Percentiles rank a stretch among this genome's conserved stretches.
Conservation (phyloP, 257 asterid genomes). For the Rauvolfia tetraphylla region DNA sequence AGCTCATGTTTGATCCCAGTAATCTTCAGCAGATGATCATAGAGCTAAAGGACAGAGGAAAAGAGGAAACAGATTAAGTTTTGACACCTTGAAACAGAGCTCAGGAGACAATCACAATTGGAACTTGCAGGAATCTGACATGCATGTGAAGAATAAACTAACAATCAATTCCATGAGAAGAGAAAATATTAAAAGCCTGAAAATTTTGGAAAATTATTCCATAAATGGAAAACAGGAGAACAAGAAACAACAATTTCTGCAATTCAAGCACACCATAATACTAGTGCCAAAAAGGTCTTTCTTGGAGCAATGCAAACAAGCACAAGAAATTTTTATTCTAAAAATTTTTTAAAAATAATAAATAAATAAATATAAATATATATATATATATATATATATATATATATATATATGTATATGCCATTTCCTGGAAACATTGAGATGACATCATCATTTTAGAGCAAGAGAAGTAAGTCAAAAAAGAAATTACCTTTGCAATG, state of each 20-base stretch:
- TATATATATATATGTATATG: too few relatives aligned
- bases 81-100: neutral
- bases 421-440: neutral
- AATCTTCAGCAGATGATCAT: constrained; percentile 74
- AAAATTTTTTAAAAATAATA: too few relatives aligned
- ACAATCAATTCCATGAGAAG: neutral
- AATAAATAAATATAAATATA: too few relatives aligned
- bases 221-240: neutral
- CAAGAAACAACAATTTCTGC: neutral
- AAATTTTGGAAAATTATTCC: neutral
- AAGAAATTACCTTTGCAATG: neutral
- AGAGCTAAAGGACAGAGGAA: constrained; percentile 48
- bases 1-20: constrained; percentile 84
- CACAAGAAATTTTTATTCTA: too few relatives aligned
- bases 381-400: too few relatives aligned
- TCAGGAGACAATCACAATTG: neutral
- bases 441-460: neutral
- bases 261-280: neutral
- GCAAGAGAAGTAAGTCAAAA: neutral
- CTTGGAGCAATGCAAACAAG: neutral
- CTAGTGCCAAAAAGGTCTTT: neutral
- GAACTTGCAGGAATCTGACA: neutral
- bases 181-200: neutral
- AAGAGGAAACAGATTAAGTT: neutral
- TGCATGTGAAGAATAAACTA: neutral